Evolutionary conservation across 2,329 filamentous ascomycete genomes (phyloP), one percentile per base, ranked within the genome.

Genomic region (Aureobasidium lini): DNA sequence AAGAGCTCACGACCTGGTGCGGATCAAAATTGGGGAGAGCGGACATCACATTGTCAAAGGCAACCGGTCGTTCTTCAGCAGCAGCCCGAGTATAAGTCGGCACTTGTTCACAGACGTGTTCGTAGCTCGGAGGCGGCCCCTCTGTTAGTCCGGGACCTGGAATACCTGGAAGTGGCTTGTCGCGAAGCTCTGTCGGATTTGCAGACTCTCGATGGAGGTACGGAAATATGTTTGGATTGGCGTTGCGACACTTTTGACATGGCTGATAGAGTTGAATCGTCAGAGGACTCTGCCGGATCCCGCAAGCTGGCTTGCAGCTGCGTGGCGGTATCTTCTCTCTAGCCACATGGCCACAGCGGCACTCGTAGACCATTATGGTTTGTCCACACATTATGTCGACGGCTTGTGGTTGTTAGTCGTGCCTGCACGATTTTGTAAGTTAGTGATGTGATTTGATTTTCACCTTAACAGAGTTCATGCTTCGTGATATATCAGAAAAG

Each of bases 401-500:
- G 2, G 8, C 2, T 5, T 29, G 28, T 1, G 10, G 6, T 32
- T 7, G 2, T 2, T 10, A 3, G 10, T 44, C 18, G 44, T 48
- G 29, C 29, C n/a, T 48, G 44, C 44, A 34, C 15, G n/a, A 4
- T 2, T 4, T 1, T 16, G 9, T 15, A 13, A 7, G 2, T 11
- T 4, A 9, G 6, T n/a, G 23, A 7, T 46, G 6, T 31, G 11
- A 7, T 36, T 9, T 36, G 34, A 8, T 36, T 36, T 16, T 34
- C 29, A 18, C 1, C 1, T 1, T 10, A 1, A 11, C 1, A 5
- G 29, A 34, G 2, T 6, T 15, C 16, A 16, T 3, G 2, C 8
- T 9, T 1, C 13, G 6, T 10, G 6, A 34, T 48, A 48, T 48
- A 48, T 48, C 2, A 0, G 23, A 23, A 23, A 23, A 23, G 23